Evolutionary conservation across 2,329 filamentous ascomycete genomes (phyloP).

Genomic region (Talaromyces sp.): DNA sequence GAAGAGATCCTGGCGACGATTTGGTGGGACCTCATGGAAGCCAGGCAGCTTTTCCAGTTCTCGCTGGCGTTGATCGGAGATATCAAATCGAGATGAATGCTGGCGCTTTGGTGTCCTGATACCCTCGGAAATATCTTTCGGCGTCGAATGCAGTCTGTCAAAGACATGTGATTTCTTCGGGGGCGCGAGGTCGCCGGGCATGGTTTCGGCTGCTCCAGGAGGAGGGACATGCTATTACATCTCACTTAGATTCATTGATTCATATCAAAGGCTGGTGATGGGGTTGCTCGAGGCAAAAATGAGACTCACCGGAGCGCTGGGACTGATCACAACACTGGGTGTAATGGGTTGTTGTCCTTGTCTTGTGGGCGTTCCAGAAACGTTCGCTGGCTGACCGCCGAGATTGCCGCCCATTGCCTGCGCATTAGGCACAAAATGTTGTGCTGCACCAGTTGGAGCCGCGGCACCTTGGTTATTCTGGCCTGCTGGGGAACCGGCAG

Average conservation of each 20-base stretch:
- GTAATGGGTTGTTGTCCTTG: slow-evolving; percentile 61
- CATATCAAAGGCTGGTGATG: neutral
- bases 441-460: slow-evolving; percentile 30
- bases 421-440: slow-evolving; percentile 39
- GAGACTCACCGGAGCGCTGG: slow-evolving; percentile 77
- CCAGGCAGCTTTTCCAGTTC: slow-evolving; percentile 96
- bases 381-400: slow-evolving; percentile 37
- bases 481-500: slow-evolving; percentile 26
- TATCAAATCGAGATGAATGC: slow-evolving; percentile 95
- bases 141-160: slow-evolving; percentile 85
- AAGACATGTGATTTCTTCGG: slow-evolving; percentile 92
- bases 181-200: slow-evolving; percentile 94
- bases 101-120: slow-evolving; percentile 93
- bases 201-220: slow-evolving; percentile 90
- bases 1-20: slow-evolving; percentile 91
- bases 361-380: slow-evolving; percentile 60
- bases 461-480: slow-evolving; percentile 28
- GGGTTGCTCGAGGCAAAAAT: neutral
- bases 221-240: slow-evolving; percentile 74
- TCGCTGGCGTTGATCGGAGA: slow-evolving; percentile 81
- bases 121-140: slow-evolving; percentile 94
- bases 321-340: slow-evolving; percentile 90
- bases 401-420: slow-evolving; percentile 27
- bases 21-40: slow-evolving; percentile 95
- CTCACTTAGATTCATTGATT: neutral